Base-by-base conservation (phyloP, 2,329 filamentous ascomycete species). In the Cladosporium halotolerans region DNA sequence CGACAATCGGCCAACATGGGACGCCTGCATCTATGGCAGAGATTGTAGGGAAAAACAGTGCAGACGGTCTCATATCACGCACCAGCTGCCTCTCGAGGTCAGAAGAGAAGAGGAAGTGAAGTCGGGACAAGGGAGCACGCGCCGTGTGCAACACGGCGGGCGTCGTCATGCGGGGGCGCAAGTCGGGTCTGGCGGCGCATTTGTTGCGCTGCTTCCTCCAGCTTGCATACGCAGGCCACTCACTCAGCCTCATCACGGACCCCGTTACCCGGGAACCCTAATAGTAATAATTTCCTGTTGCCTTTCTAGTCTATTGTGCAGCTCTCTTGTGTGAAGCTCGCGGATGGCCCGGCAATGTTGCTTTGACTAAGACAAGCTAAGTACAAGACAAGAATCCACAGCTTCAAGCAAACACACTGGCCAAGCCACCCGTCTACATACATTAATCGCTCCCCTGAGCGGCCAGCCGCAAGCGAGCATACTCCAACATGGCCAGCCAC, bases 401-500 rank as follows among this genome's bases (percentile, higher is more conserved):
- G 10, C 23, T 28, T 39, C 36, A 39, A 39, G 36, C 36, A 39
- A 39, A 39, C 36, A 39, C 36, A 14, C 16, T 14, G 36, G 36
- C 36, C 36, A 39, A 39, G 36, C 36, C 36, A 39, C 36, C 36
- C 13, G 16, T 9, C 36, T 14, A 28, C 23, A 28, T 14, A n/a
- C n/a, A 39, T 39, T 39, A 39, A 39, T 39, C 36, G n/a, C n/a
- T 14, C n/a, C 36, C 36, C 36, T 14, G 16, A 13, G n/a, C 36
- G 36, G 13, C 36, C n/a, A 9, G n/a, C 36, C 16, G 8, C 36
- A n/a, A 39, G 36, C 36, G 36, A 39, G 36, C 36, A 39, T n/a
- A 9, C 36, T n/a, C n/a, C 48, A 38, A 44, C 3, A 51, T 51
- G 48, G 48, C 48, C 28, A 23, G 31, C 40, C 48, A 51, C 33